These are phyloP conservation scores for Aureobasidium sp. DNA, from an alignment of 2,329 filamentous ascomycete genomes.

Conservation along the genomic window DNA sequence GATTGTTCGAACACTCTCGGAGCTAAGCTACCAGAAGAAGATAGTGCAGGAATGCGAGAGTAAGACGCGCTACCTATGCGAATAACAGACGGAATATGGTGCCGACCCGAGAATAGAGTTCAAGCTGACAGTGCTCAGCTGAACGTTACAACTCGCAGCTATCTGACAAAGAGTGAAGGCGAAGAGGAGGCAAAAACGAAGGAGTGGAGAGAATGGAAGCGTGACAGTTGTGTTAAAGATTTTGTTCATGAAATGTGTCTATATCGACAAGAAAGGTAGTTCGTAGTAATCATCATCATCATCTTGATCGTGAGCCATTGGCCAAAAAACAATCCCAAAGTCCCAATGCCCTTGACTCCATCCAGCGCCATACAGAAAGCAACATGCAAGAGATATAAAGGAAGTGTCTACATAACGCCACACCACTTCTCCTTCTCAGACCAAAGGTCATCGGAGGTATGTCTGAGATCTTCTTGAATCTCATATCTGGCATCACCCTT, in stretches of 20 bases:
- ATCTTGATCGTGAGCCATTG: constrained; percentile 7
- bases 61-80: neutral
- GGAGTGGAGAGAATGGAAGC: neutral
- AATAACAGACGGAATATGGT: neutral
- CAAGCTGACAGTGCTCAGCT: neutral
- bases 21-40: neutral
- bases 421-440: constrained; percentile 11
- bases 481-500: constrained; percentile 1
- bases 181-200: neutral
- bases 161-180: neutral
- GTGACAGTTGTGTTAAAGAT: neutral
- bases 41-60: neutral
- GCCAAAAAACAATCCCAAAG: neutral
- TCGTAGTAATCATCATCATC: constrained; percentile 11
- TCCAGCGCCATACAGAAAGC: neutral
- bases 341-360: neutral
- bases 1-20: neutral
- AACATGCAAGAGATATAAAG: neutral
- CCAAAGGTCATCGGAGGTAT: constrained; percentile 4
- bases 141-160: no score
- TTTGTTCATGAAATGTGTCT: constrained; percentile 8
- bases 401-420: neutral
- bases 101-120: neutral
- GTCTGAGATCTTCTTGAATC: constrained; percentile 4
- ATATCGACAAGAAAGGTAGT: constrained; percentile 9